Percentiles rank a stretch among this genome's conserved stretches.
Evolutionary conservation across 2,329 filamentous ascomycete species (phyloP).

Genomic region (Verticillium dahliae): DNA sequence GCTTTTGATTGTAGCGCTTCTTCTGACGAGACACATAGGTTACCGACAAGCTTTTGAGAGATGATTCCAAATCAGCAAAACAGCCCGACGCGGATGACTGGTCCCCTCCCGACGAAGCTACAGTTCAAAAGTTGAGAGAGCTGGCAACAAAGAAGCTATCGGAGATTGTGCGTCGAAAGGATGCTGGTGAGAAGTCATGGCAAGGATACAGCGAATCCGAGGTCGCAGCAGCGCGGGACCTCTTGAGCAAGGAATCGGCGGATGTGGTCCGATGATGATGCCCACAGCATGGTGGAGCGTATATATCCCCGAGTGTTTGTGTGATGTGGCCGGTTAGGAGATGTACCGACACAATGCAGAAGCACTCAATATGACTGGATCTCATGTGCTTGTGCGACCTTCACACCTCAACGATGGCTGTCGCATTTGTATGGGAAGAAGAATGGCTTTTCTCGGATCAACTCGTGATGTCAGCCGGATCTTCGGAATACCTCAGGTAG

Average conservation of each 20-base stretch:
- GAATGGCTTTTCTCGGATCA: background rate
- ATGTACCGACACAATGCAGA: background rate
- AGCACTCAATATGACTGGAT: background rate
- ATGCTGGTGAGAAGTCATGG: conserved; percentile 58
- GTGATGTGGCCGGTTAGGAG: background rate
- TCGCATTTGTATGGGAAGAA: background rate
- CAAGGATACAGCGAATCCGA: conserved; percentile 67
- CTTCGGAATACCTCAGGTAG: background rate
- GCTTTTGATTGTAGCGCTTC: background rate
- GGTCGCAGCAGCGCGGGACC: conserved; percentile 61
- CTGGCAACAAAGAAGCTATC: conserved; percentile 66
- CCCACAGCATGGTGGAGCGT: background rate
- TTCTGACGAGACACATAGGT: conserved; percentile 30
- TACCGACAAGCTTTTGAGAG: conserved; percentile 42
- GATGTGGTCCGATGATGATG: conserved; percentile 32
- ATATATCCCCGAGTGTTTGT: background rate
- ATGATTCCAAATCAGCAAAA: conserved; percentile 34
- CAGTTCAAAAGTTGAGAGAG: conserved; percentile 63
- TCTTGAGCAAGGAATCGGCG: conserved; percentile 50
- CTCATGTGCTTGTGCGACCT: background rate
- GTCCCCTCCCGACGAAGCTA: conserved; percentile 47
- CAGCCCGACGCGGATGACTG: conserved; percentile 42
- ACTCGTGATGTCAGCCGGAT: background rate
- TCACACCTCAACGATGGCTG: background rate
- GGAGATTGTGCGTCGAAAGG: conserved; percentile 65